These are phyloP conservation scores for Chalciporus pseudorubinellus DNA, from an alignment of 768 basidiomycete genomes.

Conservation along the genomic window DNA sequence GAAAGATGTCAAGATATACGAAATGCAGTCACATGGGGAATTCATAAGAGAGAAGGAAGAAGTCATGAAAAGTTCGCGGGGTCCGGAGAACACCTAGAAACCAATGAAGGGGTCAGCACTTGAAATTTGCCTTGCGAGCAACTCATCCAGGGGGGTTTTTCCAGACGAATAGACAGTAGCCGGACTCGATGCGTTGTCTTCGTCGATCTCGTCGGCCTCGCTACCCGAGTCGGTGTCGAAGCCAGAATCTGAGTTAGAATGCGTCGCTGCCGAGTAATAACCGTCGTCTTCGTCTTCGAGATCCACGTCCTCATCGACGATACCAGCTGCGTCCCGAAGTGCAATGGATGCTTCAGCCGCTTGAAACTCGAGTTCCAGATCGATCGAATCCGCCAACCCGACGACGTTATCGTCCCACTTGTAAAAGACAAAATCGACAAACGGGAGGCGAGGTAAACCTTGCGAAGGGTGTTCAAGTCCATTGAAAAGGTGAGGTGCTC, in stretches of 20 bases:
- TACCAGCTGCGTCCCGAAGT: not conserved
- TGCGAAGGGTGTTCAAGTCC: not conserved
- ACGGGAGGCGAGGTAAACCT: conserved; percentile 4
- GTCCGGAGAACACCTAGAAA: not conserved
- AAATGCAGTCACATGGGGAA: not conserved
- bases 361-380: not conserved
- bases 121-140: not conserved
- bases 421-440: conserved; percentile 15
- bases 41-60: not conserved
- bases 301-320: not conserved
- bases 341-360: not conserved
- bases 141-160: not conserved
- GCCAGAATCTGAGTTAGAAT: not conserved
- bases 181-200: not conserved
- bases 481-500: not conserved
- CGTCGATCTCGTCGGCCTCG: no score
- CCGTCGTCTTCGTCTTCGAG: not conserved
- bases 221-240: not conserved
- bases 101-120: conserved; percentile 4
- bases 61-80: not conserved
- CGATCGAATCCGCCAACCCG: conserved; percentile 9
- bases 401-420: conserved; percentile 21
- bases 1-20: not conserved
- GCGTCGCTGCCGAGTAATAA: not conserved
- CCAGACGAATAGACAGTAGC: not conserved